Evolutionary conservation across 768 basidiomycete species (phyloP).

Genomic region (Hericium rajendrae): DNA sequence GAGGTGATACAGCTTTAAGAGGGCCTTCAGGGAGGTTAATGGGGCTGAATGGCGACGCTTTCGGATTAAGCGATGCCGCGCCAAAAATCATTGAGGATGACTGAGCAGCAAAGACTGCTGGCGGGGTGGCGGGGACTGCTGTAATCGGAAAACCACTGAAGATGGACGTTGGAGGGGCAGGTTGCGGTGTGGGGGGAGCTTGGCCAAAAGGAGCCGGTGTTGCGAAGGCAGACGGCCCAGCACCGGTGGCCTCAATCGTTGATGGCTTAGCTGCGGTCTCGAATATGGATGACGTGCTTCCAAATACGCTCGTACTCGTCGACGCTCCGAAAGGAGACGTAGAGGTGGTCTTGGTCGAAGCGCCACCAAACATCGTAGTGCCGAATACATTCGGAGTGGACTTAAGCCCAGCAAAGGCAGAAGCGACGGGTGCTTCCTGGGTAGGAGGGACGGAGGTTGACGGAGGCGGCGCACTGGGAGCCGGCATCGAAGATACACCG

Average conservation of each 20-base stretch:
- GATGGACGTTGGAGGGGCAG: too few species aligned
- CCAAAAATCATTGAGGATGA: conserved; percentile 5
- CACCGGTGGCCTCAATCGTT: too few species aligned
- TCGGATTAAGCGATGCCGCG: conserved; percentile 8
- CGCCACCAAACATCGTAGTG: conserved; percentile 5
- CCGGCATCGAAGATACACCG: conserved; percentile 5
- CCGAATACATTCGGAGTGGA: conserved; percentile 27
- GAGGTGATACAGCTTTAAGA: conserved; percentile 13
- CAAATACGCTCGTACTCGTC: conserved; percentile 1
- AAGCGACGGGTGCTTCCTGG: conserved; percentile 2
- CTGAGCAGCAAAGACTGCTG: background rate
- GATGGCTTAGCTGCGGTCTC: too few species aligned
- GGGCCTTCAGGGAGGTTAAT: conserved; percentile 6
- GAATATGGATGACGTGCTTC: background rate
- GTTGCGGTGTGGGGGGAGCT: too few species aligned
- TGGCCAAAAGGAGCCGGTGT: too few species aligned
- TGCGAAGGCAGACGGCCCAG: too few species aligned
- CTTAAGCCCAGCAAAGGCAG: conserved; percentile 26
- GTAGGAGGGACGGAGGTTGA: conserved; percentile 3
- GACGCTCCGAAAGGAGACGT: conserved; percentile 6
- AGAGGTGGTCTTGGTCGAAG: conserved; percentile 5
- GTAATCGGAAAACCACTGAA: too few species aligned
- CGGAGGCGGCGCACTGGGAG: conserved; percentile 3
- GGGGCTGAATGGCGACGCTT: conserved; percentile 13
- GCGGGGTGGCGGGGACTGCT: too few species aligned